phyloP scores from a whole-genome alignment of 75 land plant species.

The Azolla pinnata region DNA sequence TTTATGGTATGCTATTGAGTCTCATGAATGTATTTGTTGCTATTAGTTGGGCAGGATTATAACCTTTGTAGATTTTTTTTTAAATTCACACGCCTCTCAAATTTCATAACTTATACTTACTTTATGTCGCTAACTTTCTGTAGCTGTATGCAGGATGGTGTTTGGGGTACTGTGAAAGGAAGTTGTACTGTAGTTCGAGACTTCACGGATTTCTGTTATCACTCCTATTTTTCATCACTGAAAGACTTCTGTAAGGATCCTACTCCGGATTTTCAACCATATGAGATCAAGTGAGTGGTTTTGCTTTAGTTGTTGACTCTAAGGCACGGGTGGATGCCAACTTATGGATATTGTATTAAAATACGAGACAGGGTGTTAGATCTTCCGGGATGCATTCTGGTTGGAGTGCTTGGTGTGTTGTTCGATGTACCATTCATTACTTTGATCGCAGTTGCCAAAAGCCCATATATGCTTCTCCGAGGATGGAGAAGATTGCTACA shows the following conservation, averaged over 20 bases:
- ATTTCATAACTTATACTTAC: too few species aligned
- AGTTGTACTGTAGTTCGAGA: constrained; percentile 75
- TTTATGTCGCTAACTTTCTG: too few species aligned
- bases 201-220: constrained; percentile 74
- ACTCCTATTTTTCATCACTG: constrained; percentile 73
- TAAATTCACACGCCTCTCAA: too few species aligned
- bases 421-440: constrained; percentile 59
- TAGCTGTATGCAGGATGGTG: constrained; percentile 87
- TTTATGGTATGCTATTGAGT: constrained; percentile 4
- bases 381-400: constrained; percentile 49
- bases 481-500: constrained; percentile 77
- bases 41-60: too few species aligned
- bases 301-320: neutral
- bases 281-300: constrained; percentile 51
- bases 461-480: constrained; percentile 80
- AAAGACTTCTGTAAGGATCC: constrained; percentile 52
- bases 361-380: constrained; percentile 53
- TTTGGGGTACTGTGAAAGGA: constrained; percentile 45
- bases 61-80: too few species aligned
- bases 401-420: constrained; percentile 47
- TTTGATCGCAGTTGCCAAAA: constrained; percentile 55
- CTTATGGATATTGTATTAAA: too few species aligned
- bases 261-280: constrained; percentile 41
- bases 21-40: neutral
- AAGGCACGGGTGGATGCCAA: neutral